Percentiles rank a stretch among this genome's conserved stretches.
phyloP scores from a whole-genome alignment of 768 basidiomycete genomes.

The Hygrophoropsis aurantiaca region DNA sequence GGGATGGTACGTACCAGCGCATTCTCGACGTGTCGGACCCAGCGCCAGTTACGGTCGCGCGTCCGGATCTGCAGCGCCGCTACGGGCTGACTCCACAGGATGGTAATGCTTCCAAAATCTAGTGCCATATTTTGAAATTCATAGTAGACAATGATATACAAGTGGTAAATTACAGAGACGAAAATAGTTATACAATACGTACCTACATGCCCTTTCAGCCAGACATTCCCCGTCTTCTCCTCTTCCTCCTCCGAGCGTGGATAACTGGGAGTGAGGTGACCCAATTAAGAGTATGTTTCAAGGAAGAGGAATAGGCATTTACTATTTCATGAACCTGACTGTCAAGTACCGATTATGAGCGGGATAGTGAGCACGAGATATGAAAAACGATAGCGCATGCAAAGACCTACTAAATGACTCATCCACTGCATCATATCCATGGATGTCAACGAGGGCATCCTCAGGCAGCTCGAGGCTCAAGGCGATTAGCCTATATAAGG shows the following conservation, averaged over 20 bases:
- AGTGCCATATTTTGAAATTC: not conserved
- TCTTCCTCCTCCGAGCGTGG: constrained; percentile 14
- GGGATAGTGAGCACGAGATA: too few species aligned
- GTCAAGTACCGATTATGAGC: too few species aligned
- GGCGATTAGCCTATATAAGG: constrained; percentile 26
- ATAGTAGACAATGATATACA: not conserved
- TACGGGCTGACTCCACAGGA: constrained; percentile 39
- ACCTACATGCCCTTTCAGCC: constrained; percentile 41
- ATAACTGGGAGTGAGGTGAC: not conserved
- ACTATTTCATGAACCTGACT: constrained; percentile 44
- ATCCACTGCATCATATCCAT: constrained; percentile 23
- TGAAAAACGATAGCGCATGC: not conserved
- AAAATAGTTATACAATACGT: not conserved
- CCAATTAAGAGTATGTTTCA: too few species aligned
- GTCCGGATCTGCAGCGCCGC: constrained; percentile 35
- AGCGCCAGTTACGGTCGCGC: constrained; percentile 36
- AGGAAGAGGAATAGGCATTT: not conserved
- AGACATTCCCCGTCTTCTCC: constrained; percentile 17
- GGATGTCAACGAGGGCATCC: constrained; percentile 30
- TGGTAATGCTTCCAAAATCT: constrained; percentile 35
- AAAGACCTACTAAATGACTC: constrained; percentile 28
- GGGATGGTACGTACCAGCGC: constrained; percentile 25
- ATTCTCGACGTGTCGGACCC: constrained; percentile 35
- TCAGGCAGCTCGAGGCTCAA: constrained; percentile 33
- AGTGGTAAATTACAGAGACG: too few species aligned